Conservation (phyloP, 2,329 filamentous ascomycete genomes). For the Ophiosphaerella narmari region DNA sequence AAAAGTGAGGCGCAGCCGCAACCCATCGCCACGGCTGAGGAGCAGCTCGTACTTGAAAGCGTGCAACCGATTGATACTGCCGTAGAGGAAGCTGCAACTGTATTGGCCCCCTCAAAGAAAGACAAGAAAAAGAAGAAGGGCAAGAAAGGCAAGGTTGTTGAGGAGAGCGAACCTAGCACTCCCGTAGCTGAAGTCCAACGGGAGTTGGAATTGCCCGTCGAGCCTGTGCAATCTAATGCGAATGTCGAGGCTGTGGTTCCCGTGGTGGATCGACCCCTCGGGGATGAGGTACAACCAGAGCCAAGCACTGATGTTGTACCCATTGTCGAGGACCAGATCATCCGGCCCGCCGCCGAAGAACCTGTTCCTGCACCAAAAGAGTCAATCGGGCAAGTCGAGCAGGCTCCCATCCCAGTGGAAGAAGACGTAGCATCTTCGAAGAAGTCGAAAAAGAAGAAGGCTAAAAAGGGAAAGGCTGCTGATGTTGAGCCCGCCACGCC, state of each 20-base stretch:
- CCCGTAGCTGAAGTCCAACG: constrained; percentile 10
- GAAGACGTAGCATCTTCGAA: constrained; percentile 39
- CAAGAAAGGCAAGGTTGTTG: constrained; percentile 22
- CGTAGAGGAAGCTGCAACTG: background rate
- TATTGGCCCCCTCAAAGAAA: constrained; percentile 20
- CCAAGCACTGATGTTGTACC: background rate
- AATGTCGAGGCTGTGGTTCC: background rate
- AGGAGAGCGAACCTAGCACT: constrained; percentile 18
- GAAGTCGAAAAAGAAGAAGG: constrained; percentile 52
- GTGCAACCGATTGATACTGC: background rate
- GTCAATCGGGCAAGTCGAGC: constrained; percentile 4
- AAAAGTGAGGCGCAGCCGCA: background rate
- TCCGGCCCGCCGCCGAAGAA: background rate
- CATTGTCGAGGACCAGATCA: constrained; percentile 4
- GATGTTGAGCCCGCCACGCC: constrained; percentile 1
- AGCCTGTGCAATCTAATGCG: background rate
- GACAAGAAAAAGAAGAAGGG: constrained; percentile 35
- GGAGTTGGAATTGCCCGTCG: constrained; percentile 3
- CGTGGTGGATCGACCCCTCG: background rate
- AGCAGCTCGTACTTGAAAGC: background rate
- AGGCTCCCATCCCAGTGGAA: constrained; percentile 5
- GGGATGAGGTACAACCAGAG: constrained; percentile 1
- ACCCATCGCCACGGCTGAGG: background rate
- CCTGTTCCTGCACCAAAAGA: background rate
- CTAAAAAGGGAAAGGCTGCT: constrained; percentile 17